Evolutionary conservation across 1,284 basidiomycete genomes (phyloP), one percentile per base, ranked within the genome.

Genomic region (Ganoderma resinaceum): DNA sequence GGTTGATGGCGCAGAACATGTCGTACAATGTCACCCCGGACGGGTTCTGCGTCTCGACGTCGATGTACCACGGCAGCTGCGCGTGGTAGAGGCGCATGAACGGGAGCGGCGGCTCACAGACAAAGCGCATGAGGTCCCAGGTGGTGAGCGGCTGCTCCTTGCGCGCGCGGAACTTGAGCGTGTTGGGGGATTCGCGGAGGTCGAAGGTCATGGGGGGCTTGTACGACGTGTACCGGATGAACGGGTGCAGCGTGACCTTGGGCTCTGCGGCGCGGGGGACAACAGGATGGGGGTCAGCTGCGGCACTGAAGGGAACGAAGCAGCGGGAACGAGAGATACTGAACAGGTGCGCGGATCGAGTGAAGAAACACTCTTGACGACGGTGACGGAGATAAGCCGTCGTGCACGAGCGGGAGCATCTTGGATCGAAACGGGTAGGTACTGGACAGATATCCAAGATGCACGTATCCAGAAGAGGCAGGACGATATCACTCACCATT

Each of bases 41-140:
- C 1, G 82, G 81, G 62, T 84, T 83, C 26, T 73, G 74, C 20
- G 79, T 78, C 23, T 75, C 74, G 31, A 88, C 79, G 65, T 88
- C 86, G 75, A 90, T 84, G 74, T 84, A 87, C 88, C 89, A 90
- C 2, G 88, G 89, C 11, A 88, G 76, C 38, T 80, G 80, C 0
- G 82, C 78, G 74, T 87, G 86, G 69, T 82, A 85, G 62, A 90
- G 69, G 14, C 85, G 83, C 79, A 89, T 83, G 67, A 79, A 79
- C 29, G 78, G 71, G 0, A 82, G 77, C 0, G 85, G 78, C 0
- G 88, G 88, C 40, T 80, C 79, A 33, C 83, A 85, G 12, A 81
- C 84, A 38, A 84, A 79, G 62, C 83, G 83, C 29, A 77, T 79
- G 70, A 85, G 79, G 67, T 87, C 86, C 68, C 77, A 76, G 6